Conservation (phyloP, 2,329 filamentous ascomycete genomes). For the Thelonectria blattea region DNA sequence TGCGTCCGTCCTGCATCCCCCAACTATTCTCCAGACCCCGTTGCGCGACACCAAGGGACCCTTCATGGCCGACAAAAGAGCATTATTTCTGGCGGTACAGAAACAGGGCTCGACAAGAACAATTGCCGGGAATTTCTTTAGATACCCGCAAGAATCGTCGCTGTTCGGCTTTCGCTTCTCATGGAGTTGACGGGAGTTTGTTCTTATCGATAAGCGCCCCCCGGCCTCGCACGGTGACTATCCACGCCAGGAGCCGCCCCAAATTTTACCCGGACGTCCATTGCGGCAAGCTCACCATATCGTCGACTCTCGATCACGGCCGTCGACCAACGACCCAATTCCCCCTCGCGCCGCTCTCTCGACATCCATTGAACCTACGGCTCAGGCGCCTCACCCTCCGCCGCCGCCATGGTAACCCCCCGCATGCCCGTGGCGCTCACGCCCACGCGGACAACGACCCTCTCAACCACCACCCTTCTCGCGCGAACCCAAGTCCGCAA, state of each 20-base stretch:
- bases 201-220: conserved; percentile 39
- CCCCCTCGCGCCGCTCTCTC: conserved; percentile 4
- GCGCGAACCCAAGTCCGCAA: conserved; percentile 69
- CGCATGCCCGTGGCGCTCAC: conserved; percentile 38
- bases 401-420: conserved; percentile 40
- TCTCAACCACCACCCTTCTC: conserved; percentile 36
- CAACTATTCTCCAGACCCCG: conserved; percentile 27
- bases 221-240: conserved; percentile 13
- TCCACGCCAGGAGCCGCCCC: conserved; percentile 30
- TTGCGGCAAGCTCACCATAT: conserved; percentile 16
- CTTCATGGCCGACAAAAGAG: conserved; percentile 33
- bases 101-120: background rate
- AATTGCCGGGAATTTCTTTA: background rate
- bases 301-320: conserved; percentile 18
- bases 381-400: background rate
- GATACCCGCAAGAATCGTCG: background rate
- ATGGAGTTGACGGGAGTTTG: conserved; percentile 13
- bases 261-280: conserved; percentile 39
- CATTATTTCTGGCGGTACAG: conserved; percentile 20
- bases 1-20: conserved; percentile 5
- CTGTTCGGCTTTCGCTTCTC: conserved; percentile 4
- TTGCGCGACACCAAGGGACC: conserved; percentile 32
- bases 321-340: conserved; percentile 22
- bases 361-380: conserved; percentile 1
- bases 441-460: conserved; percentile 40